Percentiles rank a stretch among this genome's conserved stretches.
Conservation (phyloP, 1,284 basidiomycete genomes). For the Hemileia vastatrix region DNA sequence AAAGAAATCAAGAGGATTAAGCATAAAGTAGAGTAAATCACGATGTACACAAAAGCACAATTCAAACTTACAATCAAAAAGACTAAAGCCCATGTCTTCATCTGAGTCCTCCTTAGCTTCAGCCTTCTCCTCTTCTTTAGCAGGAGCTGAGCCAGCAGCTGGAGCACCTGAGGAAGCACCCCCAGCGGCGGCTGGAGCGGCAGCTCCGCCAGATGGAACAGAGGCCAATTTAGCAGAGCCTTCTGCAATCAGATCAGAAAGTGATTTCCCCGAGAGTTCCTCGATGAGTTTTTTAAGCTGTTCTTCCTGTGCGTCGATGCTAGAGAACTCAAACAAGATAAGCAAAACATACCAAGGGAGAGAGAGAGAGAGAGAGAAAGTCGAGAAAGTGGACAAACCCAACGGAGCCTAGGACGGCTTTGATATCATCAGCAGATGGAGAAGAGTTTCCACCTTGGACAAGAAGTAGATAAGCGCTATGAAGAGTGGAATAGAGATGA, state of each 20-base stretch:
- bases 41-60: too few species aligned
- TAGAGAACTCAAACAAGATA: slow-evolving; percentile 13
- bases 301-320: slow-evolving; percentile 76
- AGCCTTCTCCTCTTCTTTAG: slow-evolving; percentile 50
- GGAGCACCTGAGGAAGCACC: slow-evolving; percentile 57
- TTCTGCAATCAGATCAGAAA: slow-evolving; percentile 83
- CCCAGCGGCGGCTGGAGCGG: slow-evolving; percentile 48
- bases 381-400: slow-evolving; percentile 43
- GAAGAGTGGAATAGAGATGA: slow-evolving; percentile 46
- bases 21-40: too few species aligned
- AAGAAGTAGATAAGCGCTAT: slow-evolving; percentile 75
- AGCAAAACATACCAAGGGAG: background rate
- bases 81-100: slow-evolving; percentile 26
- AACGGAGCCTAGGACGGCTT: slow-evolving; percentile 73
- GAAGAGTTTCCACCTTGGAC: slow-evolving; percentile 80
- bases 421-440: slow-evolving; percentile 82
- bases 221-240: slow-evolving; percentile 88
- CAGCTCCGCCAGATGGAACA: slow-evolving; percentile 52
- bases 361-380: background rate
- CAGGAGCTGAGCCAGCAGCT: slow-evolving; percentile 58
- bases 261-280: slow-evolving; percentile 85
- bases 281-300: slow-evolving; percentile 76
- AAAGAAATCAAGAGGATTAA: too few species aligned
- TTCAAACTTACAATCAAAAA: slow-evolving; percentile 21
- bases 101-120: slow-evolving; percentile 29